Base-by-base conservation (phyloP, 495 filamentous ascomycete species). In the Aspergillus taichungensis region DNA sequence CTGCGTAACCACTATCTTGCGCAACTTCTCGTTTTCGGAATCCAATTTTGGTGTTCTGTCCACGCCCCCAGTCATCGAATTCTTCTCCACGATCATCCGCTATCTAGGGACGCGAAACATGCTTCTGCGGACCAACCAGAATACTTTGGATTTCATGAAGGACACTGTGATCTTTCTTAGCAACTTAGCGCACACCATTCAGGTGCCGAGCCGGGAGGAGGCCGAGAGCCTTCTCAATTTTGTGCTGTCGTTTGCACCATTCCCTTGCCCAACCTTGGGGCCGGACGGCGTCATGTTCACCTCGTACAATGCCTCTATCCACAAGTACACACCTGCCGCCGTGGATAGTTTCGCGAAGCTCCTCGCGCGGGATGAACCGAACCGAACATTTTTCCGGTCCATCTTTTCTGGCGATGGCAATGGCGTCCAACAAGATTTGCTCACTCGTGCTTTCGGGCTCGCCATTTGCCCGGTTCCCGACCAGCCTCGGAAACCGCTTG, bases 71-170 rank as follows among this genome's bases (percentile, higher is more conserved):
- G 82, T 95, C 27, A 72, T 96, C 49, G 82, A 84, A 41, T 89
- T 94, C 54, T 64, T 94, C 34, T 85, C 85, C 18, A 77, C 78
- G 13, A 76, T 88, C 30, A 91, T 96, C 53, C 75, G 88, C 35
- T 86, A 87, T 51, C 73, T 98, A 28, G 91, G 92, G 32, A 96
- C 91, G 4, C 82, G 88, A n/a, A 83, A 87, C 52, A 83, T 87
- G 74, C 74, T 96, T 33, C 66, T 96, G 35, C 80, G 89, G 13
- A 85, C 78, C 6, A 71, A 90, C 50, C 67, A 71, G 47, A 92
- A 95, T 63, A 91, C 85, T 5, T 63, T 94, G 56, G 91, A 98
- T 61, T 87, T 98, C 54, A 94, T 94, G 85, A 98, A 98, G 63
- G 92, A 98, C 63, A 72, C 89, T 10, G 79, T 97, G 45, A 84